Conservation (phyloP, 169 alveolate species). For the Plasmodium gonderi region DNA sequence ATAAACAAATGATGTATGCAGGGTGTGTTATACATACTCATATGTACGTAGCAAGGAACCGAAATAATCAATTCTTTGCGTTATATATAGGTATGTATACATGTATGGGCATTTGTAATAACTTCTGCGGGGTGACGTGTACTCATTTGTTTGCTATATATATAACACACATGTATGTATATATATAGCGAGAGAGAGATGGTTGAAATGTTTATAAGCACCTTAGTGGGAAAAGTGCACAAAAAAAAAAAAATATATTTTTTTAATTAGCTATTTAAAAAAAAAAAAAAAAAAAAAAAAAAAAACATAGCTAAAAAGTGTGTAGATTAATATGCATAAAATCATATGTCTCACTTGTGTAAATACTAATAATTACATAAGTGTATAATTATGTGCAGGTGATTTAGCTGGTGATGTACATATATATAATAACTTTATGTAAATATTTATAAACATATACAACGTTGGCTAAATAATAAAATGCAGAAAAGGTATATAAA, state of each 20-base stretch:
- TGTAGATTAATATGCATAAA: neutral
- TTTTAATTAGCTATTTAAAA: neutral
- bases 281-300: neutral
- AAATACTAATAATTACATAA: neutral
- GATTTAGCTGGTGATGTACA: no score
- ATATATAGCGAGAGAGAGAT: neutral
- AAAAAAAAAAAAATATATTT: neutral
- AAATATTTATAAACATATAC: neutral
- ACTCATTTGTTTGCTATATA: no score
- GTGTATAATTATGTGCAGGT: no score
- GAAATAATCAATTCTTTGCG: slow-evolving; percentile 27
- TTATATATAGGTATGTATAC: neutral
- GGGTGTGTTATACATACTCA: neutral
- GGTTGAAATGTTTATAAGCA: neutral
- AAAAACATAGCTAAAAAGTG: neutral
- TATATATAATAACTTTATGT: neutral
- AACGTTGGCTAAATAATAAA: neutral
- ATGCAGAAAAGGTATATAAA: neutral
- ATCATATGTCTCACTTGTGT: neutral
- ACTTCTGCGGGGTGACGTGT: no score
- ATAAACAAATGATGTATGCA: slow-evolving; percentile 1
- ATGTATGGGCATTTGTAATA: neutral
- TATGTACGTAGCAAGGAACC: neutral
- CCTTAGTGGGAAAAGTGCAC: neutral
- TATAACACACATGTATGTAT: no score